Base-by-base conservation (phyloP, 2,329 filamentous ascomycete genomes). In the Zasmidium citrigriseum region DNA sequence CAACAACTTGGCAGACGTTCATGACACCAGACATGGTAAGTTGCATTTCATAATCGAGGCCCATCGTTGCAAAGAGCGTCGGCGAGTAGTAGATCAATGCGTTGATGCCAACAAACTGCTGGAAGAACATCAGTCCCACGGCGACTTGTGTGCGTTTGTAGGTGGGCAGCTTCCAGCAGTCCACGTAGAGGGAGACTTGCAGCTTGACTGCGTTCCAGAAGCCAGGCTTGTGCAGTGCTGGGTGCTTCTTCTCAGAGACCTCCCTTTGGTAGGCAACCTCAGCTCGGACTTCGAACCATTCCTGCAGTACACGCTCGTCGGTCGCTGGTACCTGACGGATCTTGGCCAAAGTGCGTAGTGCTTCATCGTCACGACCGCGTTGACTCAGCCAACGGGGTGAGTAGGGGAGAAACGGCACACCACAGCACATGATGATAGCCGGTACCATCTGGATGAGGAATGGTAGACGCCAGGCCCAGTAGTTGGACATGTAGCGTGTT, bases 71-170 rank as follows among this genome's bases (percentile, higher is more conserved):
- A 60, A 82, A 82, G 0, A 80, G 64, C 0, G 73, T 79, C 0
- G 79, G 78, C 0, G 74, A 68, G 64, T 81, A 82, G 70, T 81
- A 81, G 29, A 83, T 81, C 1, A 81, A 65, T 10, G 53, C 79
- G 72, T 68, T 75, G 21, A 79, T 76, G 47, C 76, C 76, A 7
- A 77, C 71, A 45, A 77, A 71, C 57, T 83, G 82, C 57, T 86
- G 83, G 67, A 85, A 86, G 66, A 86, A 85, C 76, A 82, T 81
- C 14, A 86, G 66, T 0, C 77, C 75, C 4, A 80, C 70, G 20
- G 82, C 84, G 18, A 85, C 74, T 46, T 80, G 76, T 0, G 80
- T 82, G 21, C 81, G 73, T 46, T 79, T 73, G 67, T 76, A 76
- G 61, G 73, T 78, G 38, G 77, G 77, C 12, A 70, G 71, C 22